Conservation (phyloP, 2,329 filamentous ascomycete species). For the Aspergillus sp. region DNA sequence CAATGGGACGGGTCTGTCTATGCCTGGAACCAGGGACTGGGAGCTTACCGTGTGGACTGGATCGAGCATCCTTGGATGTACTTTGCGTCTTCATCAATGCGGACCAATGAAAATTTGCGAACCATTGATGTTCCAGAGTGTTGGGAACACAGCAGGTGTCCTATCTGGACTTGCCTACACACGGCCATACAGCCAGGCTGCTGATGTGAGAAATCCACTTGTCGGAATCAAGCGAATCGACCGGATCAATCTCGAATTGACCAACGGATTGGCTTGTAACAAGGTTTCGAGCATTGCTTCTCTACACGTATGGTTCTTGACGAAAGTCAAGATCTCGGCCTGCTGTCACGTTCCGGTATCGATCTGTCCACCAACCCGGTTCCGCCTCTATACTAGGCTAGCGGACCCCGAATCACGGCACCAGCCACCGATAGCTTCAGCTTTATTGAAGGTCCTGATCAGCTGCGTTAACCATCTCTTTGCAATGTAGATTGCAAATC, state of each 20-base stretch:
- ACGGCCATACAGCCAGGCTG: constrained; percentile 44
- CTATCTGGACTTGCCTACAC: constrained; percentile 43
- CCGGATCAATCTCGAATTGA: constrained; percentile 24
- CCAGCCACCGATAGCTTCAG: constrained; percentile 56
- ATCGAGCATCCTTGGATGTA: constrained; percentile 57
- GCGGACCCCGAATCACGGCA: constrained; percentile 59
- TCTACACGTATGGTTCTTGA: constrained; percentile 46
- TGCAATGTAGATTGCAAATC: constrained; percentile 56
- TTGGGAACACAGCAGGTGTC: constrained; percentile 42
- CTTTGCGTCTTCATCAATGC: constrained; percentile 39
- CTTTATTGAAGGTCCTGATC: constrained; percentile 55
- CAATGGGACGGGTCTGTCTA: constrained; percentile 57
- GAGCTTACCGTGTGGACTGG: constrained; percentile 58
- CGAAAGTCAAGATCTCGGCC: constrained; percentile 35
- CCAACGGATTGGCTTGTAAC: constrained; percentile 50
- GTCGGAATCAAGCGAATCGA: constrained; percentile 56
- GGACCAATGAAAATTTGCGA: constrained; percentile 16
- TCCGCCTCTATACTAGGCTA: constrained; percentile 25
- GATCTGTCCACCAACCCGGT: constrained; percentile 18
- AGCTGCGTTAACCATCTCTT: constrained; percentile 70
- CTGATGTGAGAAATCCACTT: constrained; percentile 53
- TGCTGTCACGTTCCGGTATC: constrained; percentile 45
- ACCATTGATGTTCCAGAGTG: constrained; percentile 24
- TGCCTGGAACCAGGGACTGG: constrained; percentile 41
- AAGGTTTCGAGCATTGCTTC: constrained; percentile 57